A percentile compares a stretch with the other conserved stretches of the same genome.
phyloP scores from a whole-genome alignment of 2,329 filamentous ascomycete species.

The Colletotrichum musicola region DNA sequence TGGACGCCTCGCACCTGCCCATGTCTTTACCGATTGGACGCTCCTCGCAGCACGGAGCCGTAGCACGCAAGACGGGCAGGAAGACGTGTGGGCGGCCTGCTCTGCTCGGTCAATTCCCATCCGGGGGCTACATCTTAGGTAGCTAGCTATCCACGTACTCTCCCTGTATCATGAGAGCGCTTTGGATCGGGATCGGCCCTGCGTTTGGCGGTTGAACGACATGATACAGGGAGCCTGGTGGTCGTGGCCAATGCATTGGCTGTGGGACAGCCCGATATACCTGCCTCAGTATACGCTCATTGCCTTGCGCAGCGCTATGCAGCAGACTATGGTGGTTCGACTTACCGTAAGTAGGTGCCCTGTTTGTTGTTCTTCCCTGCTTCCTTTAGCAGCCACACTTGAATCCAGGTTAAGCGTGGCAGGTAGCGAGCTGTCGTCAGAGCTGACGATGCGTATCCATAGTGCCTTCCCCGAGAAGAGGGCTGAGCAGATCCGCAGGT shows the following conservation, averaged over 20 bases:
- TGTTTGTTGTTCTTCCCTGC: constrained; percentile 30
- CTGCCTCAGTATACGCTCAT: too few relatives aligned
- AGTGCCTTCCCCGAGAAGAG: not conserved
- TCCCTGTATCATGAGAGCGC: constrained; percentile 12
- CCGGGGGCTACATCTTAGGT: constrained; percentile 1
- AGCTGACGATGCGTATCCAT: constrained; percentile 32
- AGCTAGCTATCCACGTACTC: not conserved
- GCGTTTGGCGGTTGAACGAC: constrained; percentile 30
- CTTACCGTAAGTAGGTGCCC: constrained; percentile 3
- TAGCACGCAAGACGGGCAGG: constrained; percentile 7
- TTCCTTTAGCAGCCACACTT: constrained; percentile 23
- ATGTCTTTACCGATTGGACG: constrained; percentile 15
- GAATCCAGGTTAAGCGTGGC: constrained; percentile 8
- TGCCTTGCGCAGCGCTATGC: too few relatives aligned
- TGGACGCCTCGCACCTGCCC: constrained; percentile 26
- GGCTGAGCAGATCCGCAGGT: not conserved
- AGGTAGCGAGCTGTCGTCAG: constrained; percentile 32
- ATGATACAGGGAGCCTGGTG: constrained; percentile 24
- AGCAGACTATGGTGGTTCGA: too few relatives aligned
- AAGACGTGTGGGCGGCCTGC: too few relatives aligned
- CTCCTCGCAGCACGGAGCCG: constrained; percentile 6
- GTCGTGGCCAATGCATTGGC: constrained; percentile 25
- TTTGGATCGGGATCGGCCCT: constrained; percentile 37
- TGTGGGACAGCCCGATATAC: not conserved
- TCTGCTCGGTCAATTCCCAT: constrained; percentile 11